These are phyloP conservation scores for Ophiostoma tasmaniense DNA, from an alignment of 2,329 filamentous ascomycete species.

Conservation along the genomic window DNA sequence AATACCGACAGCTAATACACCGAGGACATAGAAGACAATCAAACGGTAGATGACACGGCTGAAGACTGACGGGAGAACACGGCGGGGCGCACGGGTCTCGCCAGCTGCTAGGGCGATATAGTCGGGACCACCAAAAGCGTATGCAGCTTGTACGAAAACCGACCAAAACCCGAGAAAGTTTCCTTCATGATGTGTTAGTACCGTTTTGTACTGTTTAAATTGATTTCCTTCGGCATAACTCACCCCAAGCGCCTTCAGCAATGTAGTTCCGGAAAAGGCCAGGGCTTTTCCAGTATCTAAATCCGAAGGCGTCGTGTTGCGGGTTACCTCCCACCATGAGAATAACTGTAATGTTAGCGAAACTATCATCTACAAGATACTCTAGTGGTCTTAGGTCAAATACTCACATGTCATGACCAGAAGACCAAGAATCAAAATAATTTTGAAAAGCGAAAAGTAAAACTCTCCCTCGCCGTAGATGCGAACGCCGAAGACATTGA, in stretches of 20 bases:
- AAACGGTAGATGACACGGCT: not conserved
- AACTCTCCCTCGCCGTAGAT: not conserved
- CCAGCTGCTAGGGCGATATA: not conserved
- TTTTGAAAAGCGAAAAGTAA: not conserved
- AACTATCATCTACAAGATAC: not conserved
- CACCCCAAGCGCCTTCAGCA: not conserved
- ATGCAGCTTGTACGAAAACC: not conserved
- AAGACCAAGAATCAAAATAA: not conserved
- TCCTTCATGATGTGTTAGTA: not conserved
- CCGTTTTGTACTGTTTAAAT: no score
- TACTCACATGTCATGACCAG: not conserved
- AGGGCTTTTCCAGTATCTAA: not conserved
- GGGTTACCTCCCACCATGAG: not conserved
- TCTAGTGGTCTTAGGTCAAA: no score
- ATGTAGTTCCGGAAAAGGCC: not conserved
- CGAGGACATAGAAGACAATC: not conserved
- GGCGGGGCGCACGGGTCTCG: not conserved
- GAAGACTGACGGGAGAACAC: not conserved
- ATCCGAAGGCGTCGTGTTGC: not conserved
- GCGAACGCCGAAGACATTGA: not conserved
- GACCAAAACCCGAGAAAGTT: not conserved
- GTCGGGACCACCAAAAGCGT: not conserved
- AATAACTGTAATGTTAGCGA: not conserved
- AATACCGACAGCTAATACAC: not conserved
- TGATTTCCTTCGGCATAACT: not conserved